Evolutionary conservation across 2,329 filamentous ascomycete genomes (phyloP).

Genomic region (Xylariales sp.): DNA sequence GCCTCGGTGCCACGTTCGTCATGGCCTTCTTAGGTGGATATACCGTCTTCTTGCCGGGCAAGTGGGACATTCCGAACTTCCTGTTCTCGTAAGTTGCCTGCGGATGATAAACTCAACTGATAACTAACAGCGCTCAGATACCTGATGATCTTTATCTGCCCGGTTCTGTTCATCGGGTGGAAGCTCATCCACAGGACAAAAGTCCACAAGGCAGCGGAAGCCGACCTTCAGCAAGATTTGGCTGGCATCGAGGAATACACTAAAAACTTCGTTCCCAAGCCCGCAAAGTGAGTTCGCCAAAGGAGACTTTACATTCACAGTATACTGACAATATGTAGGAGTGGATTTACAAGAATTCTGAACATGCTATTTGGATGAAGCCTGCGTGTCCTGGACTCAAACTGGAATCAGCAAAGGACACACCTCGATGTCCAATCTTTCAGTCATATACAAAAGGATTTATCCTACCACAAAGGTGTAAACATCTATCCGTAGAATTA

Average conservation of each 20-base stretch:
- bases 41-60: conserved; percentile 64
- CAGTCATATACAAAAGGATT: too few relatives aligned
- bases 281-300: conserved; percentile 43
- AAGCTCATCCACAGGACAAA: conserved; percentile 64
- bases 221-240: conserved; percentile 58
- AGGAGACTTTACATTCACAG: neutral
- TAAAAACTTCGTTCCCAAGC: conserved; percentile 49
- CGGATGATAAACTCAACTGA: neutral
- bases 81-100: conserved; percentile 56
- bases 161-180: conserved; percentile 64
- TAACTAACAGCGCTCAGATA: conserved; percentile 39
- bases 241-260: conserved; percentile 66
- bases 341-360: neutral
- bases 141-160: conserved; percentile 68
- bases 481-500: too few relatives aligned
- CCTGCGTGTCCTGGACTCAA: too few relatives aligned
- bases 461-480: too few relatives aligned
- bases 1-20: conserved; percentile 55
- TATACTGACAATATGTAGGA: neutral
- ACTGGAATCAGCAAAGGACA: too few relatives aligned
- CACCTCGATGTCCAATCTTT: too few relatives aligned
- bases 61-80: conserved; percentile 67
- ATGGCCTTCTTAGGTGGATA: conserved; percentile 77
- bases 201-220: conserved; percentile 50
- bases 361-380: neutral